These are phyloP conservation scores for Albugo laibachii DNA, from an alignment of 352 stramenopile species.

Conservation along the genomic window DNA sequence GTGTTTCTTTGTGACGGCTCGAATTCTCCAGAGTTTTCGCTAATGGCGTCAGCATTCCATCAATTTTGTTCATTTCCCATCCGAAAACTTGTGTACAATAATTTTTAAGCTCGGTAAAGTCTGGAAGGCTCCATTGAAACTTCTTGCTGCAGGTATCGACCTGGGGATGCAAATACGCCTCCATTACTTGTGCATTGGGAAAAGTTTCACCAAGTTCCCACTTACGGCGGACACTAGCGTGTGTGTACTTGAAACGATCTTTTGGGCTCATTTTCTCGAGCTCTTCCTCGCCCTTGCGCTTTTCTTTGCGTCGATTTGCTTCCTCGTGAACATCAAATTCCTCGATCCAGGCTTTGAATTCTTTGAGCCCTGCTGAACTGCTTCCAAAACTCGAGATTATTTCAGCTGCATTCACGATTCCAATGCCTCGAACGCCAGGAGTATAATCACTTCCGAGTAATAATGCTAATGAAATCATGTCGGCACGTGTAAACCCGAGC, in stretches of 20 bases:
- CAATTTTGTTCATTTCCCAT: constrained; percentile 84
- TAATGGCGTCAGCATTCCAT: constrained; percentile 81
- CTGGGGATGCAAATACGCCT: constrained; percentile 87
- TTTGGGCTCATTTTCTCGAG: constrained; percentile 22
- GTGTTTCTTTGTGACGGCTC: constrained; percentile 27
- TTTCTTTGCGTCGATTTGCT: constrained; percentile 24
- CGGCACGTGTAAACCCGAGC: constrained; percentile 80
- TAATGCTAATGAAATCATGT: constrained; percentile 82
- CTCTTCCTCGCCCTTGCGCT: constrained; percentile 30
- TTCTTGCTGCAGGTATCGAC: constrained; percentile 51
- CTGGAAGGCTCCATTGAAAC: constrained; percentile 88
- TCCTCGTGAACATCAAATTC: constrained; percentile 41
- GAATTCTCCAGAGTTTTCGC: constrained; percentile 15
- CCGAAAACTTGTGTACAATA: constrained; percentile 84
- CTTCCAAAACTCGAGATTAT: constrained; percentile 66
- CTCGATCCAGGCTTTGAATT: constrained; percentile 17
- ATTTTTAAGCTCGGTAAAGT: constrained; percentile 64
- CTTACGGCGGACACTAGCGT: constrained; percentile 74
- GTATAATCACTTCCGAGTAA: constrained; percentile 95
- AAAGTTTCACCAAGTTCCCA: constrained; percentile 90
- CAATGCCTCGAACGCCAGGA: constrained; percentile 55
- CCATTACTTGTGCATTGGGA: constrained; percentile 79
- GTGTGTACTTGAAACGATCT: constrained; percentile 81
- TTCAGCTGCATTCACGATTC: constrained; percentile 67
- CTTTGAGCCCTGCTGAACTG: constrained; percentile 20